Conservation (phyloP, 169 alveolate species). For the Perkinsus olseni region DNA sequence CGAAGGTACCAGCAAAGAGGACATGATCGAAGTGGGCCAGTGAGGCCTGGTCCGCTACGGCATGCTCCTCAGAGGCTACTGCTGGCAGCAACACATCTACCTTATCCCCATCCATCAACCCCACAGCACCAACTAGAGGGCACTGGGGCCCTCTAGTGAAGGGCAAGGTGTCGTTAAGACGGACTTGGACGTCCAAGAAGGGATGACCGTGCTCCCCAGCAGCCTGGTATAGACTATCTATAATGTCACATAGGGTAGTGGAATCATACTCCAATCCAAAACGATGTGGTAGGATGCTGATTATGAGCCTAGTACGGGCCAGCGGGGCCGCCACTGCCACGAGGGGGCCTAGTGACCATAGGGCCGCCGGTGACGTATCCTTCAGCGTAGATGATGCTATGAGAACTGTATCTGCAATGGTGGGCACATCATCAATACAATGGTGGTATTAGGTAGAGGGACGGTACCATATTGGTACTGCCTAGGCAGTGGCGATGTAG, state of each 20-base stretch:
- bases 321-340: not conserved
- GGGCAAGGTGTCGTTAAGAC: not conserved
- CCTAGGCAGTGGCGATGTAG: too few relatives aligned
- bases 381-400: not conserved
- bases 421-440: not conserved
- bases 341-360: not conserved
- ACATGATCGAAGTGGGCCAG: not conserved
- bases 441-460: not conserved
- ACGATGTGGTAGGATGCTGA: not conserved
- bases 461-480: not conserved
- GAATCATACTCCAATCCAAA: not conserved
- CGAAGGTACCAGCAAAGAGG: not conserved
- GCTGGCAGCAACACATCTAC: not conserved
- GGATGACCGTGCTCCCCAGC: not conserved
- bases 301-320: not conserved
- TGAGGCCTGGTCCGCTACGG: too few relatives aligned
- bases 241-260: not conserved
- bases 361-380: not conserved
- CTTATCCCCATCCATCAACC: not conserved
- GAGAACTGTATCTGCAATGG: not conserved
- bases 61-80: too few relatives aligned
- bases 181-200: not conserved
- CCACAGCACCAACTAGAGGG: not conserved
- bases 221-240: not conserved
- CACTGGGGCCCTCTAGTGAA: not conserved